A percentile compares a stretch with the other conserved stretches of the same genome.
These are phyloP conservation scores for Scutellaria galericulata DNA, from an alignment of 257 asterid genomes.

Conservation along the genomic window DNA sequence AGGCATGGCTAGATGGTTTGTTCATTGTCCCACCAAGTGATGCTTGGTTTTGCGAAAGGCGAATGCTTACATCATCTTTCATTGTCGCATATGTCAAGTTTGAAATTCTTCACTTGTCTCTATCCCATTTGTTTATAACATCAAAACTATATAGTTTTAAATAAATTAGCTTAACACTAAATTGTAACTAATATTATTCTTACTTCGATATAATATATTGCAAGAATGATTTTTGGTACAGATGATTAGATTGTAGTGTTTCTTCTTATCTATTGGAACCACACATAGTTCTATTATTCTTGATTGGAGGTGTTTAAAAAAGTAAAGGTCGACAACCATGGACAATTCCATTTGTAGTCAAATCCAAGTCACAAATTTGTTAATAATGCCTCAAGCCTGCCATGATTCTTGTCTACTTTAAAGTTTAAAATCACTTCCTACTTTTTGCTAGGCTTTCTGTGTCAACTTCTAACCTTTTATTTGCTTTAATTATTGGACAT, in stretches of 20 bases:
- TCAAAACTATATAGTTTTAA: too few species aligned
- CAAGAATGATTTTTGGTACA: too few species aligned
- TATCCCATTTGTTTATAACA: too few species aligned
- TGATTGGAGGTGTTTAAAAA: conserved; percentile 26
- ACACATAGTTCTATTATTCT: conserved; percentile 21
- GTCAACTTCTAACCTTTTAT: conserved; percentile 4
- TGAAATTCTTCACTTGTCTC: conserved; percentile 48
- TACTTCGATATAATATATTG: too few species aligned
- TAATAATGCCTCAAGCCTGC: conserved; percentile 50
- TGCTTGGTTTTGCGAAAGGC: conserved; percentile 43
- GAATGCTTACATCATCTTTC: conserved; percentile 50
- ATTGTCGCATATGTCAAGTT: conserved; percentile 46
- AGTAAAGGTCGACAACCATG: conserved; percentile 35
- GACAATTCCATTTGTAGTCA: conserved; percentile 43
- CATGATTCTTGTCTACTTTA: conserved; percentile 31
- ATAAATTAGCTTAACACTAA: too few species aligned
- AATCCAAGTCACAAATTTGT: conserved; percentile 35
- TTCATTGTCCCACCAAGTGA: conserved; percentile 53
- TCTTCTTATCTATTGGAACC: conserved; percentile 10
- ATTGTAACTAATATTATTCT: too few species aligned
- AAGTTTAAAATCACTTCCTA: conserved; percentile 18
- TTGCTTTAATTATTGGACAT: conserved; percentile 16
- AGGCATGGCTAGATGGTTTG: conserved; percentile 31
- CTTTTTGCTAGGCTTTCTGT: background rate
- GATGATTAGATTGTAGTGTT: too few species aligned